Conservation (phyloP, 768 basidiomycete species). For the Mycena galericulata region DNA sequence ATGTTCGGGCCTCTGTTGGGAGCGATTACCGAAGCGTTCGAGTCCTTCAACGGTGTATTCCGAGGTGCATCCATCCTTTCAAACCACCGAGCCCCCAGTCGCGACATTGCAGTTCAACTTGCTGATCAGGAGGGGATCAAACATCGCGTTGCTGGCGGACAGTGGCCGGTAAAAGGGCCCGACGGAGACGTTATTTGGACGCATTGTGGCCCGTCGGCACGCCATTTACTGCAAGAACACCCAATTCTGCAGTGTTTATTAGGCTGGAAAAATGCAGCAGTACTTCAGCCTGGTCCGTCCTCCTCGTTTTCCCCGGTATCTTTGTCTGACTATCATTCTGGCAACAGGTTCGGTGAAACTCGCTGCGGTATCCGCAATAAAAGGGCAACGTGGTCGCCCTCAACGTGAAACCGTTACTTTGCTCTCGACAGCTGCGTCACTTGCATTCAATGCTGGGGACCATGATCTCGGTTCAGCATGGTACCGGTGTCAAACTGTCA, state of each 20-base stretch:
- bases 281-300: neutral
- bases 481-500: constrained; percentile 30
- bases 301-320: neutral
- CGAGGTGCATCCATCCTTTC: constrained; percentile 39
- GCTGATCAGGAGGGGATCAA: constrained; percentile 28
- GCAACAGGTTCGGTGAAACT: neutral
- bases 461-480: constrained; percentile 21
- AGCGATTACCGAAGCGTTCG: constrained; percentile 35
- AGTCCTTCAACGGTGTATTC: constrained; percentile 46
- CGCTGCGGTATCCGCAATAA: constrained; percentile 5
- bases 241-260: constrained; percentile 1
- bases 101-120: constrained; percentile 38
- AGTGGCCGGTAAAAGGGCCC: constrained; percentile 17
- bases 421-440: constrained; percentile 26
- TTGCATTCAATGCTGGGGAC: constrained; percentile 27
- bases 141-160: constrained; percentile 34
- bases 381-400: constrained; percentile 23
- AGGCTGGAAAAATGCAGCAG: constrained; percentile 1
- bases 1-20: constrained; percentile 33
- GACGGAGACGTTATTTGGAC: neutral
- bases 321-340: neutral
- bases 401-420: constrained; percentile 15
- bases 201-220: constrained; percentile 6
- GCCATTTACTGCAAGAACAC: neutral
- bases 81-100: constrained; percentile 46